These are phyloP conservation scores for Neofusicoccum kwambonambiense DNA, from an alignment of 2,329 filamentous ascomycete genomes.

Conservation along the genomic window DNA sequence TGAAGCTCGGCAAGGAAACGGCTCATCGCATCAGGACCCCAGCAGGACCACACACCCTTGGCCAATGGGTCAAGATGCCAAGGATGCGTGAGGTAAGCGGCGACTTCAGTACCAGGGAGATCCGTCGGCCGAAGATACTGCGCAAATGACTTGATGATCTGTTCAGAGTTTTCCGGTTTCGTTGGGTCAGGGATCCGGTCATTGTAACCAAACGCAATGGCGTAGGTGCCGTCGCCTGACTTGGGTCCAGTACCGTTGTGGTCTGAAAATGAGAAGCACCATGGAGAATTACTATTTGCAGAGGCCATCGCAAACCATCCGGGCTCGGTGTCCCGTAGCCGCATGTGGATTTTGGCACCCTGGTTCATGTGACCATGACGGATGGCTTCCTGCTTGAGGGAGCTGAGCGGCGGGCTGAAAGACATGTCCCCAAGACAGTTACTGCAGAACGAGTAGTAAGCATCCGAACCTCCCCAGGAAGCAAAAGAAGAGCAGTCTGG, in stretches of 20 bases:
- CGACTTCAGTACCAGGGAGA: constrained; percentile 2
- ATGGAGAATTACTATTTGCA: not conserved
- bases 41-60: constrained; percentile 30
- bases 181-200: constrained; percentile 9
- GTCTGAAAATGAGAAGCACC: constrained; percentile 18
- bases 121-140: not conserved
- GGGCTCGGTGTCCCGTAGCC: constrained; percentile 3
- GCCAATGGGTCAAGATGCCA: constrained; percentile 33
- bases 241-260: not conserved
- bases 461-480: not conserved
- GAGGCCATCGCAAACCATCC: constrained; percentile 6
- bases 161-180: not conserved
- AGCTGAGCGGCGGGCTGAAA: constrained; percentile 29
- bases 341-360: constrained; percentile 29
- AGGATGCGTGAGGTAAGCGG: constrained; percentile 24
- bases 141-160: constrained; percentile 15
- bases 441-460: constrained; percentile 1
- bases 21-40: constrained; percentile 17
- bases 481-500: too few species aligned
- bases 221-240: constrained; percentile 5
- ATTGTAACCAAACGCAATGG: constrained; percentile 18
- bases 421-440: constrained; percentile 22
- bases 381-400: constrained; percentile 27
- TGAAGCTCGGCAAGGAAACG: constrained; percentile 29
- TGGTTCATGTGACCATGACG: constrained; percentile 29